A percentile compares a stretch with the other conserved stretches of the same genome.
Conservation (phyloP, 768 basidiomycete species). For the Trametes cingulata region DNA sequence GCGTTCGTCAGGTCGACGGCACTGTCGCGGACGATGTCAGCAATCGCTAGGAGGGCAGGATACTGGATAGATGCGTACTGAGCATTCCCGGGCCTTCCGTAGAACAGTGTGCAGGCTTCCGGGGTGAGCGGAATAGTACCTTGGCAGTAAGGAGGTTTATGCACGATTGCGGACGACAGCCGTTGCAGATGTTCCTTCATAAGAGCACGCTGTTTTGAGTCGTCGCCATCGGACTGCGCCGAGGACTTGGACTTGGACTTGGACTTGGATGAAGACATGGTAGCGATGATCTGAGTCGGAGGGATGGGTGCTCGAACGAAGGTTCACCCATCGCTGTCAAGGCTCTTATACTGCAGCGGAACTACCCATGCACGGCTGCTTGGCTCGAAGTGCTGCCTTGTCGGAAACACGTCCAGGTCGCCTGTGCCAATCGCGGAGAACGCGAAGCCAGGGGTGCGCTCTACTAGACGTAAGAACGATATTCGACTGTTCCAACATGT, state of each 20-base stretch:
- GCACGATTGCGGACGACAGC: conserved; percentile 3
- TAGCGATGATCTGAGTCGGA: neutral
- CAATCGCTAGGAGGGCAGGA: neutral
- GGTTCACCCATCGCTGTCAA: too few species aligned
- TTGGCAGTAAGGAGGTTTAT: conserved; percentile 17
- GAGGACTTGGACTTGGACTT: neutral
- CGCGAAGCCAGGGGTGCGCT: too few species aligned
- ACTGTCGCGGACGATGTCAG: neutral
- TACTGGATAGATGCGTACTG: neutral
- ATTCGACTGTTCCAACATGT: too few species aligned
- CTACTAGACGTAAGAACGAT: too few species aligned
- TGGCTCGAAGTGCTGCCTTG: too few species aligned
- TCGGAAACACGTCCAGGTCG: too few species aligned
- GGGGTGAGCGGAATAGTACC: conserved; percentile 13
- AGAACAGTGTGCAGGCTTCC: conserved; percentile 13
- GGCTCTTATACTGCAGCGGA: too few species aligned
- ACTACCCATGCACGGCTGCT: too few species aligned
- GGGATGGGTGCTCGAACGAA: neutral
- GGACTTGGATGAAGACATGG: neutral
- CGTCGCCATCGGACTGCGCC: too few species aligned
- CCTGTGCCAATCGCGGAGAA: too few species aligned
- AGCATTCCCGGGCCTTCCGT: neutral
- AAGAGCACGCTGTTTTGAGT: neutral
- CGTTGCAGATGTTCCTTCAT: conserved; percentile 1
- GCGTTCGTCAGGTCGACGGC: conserved; percentile 17